Evolutionary conservation across 176 grass and related monocot genomes (phyloP), one percentile per base, ranked within the genome.

Genomic region (Phyllostachys edulis): DNA sequence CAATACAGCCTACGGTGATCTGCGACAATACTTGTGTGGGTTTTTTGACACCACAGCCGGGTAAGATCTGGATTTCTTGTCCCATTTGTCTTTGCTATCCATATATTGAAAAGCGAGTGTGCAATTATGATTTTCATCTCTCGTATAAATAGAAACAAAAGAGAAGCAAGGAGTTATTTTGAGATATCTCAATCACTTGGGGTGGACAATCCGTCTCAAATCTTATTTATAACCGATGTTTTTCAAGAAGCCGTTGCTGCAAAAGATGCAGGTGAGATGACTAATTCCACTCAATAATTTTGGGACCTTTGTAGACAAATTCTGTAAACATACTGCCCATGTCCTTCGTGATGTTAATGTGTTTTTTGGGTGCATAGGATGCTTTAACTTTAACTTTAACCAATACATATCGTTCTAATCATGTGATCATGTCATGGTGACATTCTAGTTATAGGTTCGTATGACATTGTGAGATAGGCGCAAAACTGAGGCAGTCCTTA

Each of bases 41-140:
- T 98, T 85, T 90, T 98, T 98, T 77, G 96, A 98, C 73, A 98
- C 96, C 54, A 94, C 82, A 70, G 86, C 90, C 6, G 96, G 96
- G 96, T 98, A 87, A 79, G 87, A 17, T 87, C 84, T 88, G 18
- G 3, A 68, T 63, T 76, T 91, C 46, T 84, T 90, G 51, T 81
- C 67, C 39, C 45, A 67, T 70, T 69, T 38, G 15, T 68, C 40
- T 68, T 71, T 66, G 3, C 23, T 51, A 27, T 73, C 20, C 6
- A 36, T 20, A 2, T 63, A 9, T 80, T 23, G 34, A 85, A 74
- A 61, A 76, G 11, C 86, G 45, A 55, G 18, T 56, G 52, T 34
- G 36, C n/a, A 86, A 45, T 55, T 38, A 69, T 6, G 42, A 67
- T 80, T 49, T 45, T 72, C 15, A 64, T 89, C 9, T 86, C 64